Conservation (phyloP, 2,329 filamentous ascomycete species). For the Xylaria sp. region DNA sequence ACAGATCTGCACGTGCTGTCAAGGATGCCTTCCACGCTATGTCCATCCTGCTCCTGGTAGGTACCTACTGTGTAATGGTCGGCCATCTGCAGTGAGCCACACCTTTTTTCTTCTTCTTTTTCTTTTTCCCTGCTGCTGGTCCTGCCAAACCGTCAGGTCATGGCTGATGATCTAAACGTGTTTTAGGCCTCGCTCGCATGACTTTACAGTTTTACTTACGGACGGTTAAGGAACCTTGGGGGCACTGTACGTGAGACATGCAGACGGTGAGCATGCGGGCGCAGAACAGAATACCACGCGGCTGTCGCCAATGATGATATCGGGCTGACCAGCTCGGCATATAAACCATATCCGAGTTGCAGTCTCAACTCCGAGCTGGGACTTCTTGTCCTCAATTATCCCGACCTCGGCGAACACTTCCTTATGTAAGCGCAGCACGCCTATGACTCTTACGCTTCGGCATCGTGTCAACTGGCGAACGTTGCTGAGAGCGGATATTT, state of each 20-base stretch:
- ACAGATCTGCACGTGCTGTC: constrained; percentile 31
- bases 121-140: background rate
- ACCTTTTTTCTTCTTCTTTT: constrained; percentile 9
- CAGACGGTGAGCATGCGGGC: constrained; percentile 5
- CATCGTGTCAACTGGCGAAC: background rate
- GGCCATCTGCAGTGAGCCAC: constrained; percentile 12
- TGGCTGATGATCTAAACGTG: constrained; percentile 21
- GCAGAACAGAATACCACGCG: background rate
- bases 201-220: constrained; percentile 14
- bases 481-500: background rate
- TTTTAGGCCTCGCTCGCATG: constrained; percentile 12
- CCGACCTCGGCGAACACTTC: constrained; percentile 16
- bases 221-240: constrained; percentile 1
- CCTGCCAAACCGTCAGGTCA: constrained; percentile 13
- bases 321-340: constrained; percentile 19
- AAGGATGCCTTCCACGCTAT: constrained; percentile 21
- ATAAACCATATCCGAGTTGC: constrained; percentile 19
- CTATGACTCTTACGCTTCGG: background rate
- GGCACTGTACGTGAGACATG: constrained; percentile 17
- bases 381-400: constrained; percentile 1
- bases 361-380: constrained; percentile 17
- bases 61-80: constrained; percentile 5
- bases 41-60: constrained; percentile 16
- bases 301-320: constrained; percentile 10
- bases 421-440: background rate